Base-by-base conservation (phyloP, 176 grass and related monocot genomes). In the Lolium rigidum region DNA sequence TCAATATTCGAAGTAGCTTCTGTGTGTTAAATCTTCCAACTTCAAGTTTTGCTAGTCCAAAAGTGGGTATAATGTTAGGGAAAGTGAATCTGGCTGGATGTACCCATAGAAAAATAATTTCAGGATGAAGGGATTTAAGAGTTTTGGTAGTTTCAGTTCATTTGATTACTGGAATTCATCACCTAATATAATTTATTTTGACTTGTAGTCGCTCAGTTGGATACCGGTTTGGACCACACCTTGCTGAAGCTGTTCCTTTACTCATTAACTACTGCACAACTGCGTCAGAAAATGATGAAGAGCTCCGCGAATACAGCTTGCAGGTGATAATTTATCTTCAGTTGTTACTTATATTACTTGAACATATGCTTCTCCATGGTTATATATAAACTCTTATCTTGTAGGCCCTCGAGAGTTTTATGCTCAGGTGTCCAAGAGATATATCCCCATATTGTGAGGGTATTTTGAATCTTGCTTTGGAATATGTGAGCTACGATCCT, bases 401-500 rank as follows among this genome's bases (percentile, higher is more conserved):
- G 63, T 83, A 99, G 97, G 97, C 97, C 64, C 87, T 99, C 14
- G 97, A 99, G 87, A 99, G 97, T 89, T 99, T 99, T 82, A 86
- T 99, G 81, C 90, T 99, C 48, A 92, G 97, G 80, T 99, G 97
- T 74, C 94, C 85, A 73, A 94, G 94, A 78, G 94, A 99, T 92
- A 99, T 99, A 92, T 96, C 94, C 66, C 82, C 90, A 64, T 89
- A 93, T 84, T 95, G 92, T 83, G 94, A 92, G 63, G 80, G 85
- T 81, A 94, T 99, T 84, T 55, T 99, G 85, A 92, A 87, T 90
- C 92, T 99, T 79, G 88, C 92, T 66, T 90, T 99, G 86, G 92
- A 94, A 74, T 99, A 99, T 91, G 77, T 99, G 77, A 96, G 94
- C 82, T 99, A 99, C 88, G 97, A 99, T 88, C 97, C 97, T 44